A percentile compares a stretch with the other conserved stretches of the same genome.
Conservation (phyloP, 2,329 filamentous ascomycete genomes). For the Geosmithia morbida region DNA sequence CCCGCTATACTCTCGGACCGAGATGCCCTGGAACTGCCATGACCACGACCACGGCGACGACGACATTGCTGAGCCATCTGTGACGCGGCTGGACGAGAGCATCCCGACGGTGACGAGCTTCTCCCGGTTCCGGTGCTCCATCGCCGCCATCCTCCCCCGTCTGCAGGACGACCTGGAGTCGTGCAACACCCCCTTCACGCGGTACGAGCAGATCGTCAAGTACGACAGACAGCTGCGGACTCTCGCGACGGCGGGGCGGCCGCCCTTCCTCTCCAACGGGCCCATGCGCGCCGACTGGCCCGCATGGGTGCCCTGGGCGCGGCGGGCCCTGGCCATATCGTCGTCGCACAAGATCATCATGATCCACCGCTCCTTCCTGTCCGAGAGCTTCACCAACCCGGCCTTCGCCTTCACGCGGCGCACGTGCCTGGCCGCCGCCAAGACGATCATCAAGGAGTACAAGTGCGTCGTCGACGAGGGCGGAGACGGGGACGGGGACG, state of each 20-base stretch:
- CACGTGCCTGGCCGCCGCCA: conserved; percentile 21
- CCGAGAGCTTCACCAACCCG: conserved; percentile 15
- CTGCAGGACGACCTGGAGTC: conserved; percentile 16
- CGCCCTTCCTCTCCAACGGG: conserved; percentile 12
- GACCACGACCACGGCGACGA: conserved; percentile 16
- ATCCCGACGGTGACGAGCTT: conserved; percentile 12
- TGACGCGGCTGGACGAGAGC: conserved; percentile 3
- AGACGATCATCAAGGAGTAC: conserved; percentile 20
- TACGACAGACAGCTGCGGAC: conserved; percentile 17
- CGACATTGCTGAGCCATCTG: too few relatives aligned
- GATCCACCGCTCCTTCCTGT: conserved; percentile 22
- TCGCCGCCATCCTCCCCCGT: conserved; percentile 18
- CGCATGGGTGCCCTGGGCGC: conserved; percentile 15
- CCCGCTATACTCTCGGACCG: conserved; percentile 17
- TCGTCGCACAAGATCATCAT: conserved; percentile 25
- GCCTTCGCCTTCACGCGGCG: conserved; percentile 16
- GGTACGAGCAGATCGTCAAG: conserved; percentile 19
- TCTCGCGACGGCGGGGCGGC: conserved; percentile 15
- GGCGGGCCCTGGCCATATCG: conserved; percentile 19
- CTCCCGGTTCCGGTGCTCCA: conserved; percentile 12
- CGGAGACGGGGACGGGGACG: too few relatives aligned
- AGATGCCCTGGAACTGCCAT: conserved; percentile 15
- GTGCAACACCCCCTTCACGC: conserved; percentile 16
- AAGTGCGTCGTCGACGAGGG: conserved; percentile 7
- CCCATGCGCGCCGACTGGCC: conserved; percentile 13